phyloP scores from a whole-genome alignment of 306 rosid genomes.

The Prunus mira region DNA sequence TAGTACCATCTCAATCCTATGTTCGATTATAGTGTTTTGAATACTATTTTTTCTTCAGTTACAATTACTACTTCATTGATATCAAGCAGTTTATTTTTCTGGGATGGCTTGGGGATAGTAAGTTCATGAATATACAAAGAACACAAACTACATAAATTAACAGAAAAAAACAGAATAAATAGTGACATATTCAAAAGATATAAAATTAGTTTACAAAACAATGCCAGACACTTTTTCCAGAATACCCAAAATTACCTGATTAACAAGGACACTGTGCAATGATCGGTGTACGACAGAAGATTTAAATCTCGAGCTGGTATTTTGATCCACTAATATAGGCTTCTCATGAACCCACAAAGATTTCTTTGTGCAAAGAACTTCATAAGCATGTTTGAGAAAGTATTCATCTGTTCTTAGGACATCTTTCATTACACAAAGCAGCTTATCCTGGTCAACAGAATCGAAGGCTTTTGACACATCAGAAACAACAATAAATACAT shows the following conservation, averaged over 20 bases:
- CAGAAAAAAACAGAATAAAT: background rate
- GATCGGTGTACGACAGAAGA: slow-evolving; percentile 31
- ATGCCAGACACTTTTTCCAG: background rate
- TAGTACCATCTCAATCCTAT: background rate
- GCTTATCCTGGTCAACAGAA: slow-evolving; percentile 72
- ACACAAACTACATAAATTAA: background rate
- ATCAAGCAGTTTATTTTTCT: background rate
- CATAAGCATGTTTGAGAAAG: slow-evolving; percentile 46
- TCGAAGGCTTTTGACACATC: slow-evolving; percentile 89
- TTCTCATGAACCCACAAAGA: slow-evolving; percentile 64
- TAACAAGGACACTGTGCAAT: slow-evolving; percentile 47
- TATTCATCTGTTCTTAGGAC: slow-evolving; percentile 46
- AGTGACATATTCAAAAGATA: background rate
- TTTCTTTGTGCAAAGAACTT: slow-evolving; percentile 55
- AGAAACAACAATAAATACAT: slow-evolving; percentile 58
- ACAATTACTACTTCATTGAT: background rate
- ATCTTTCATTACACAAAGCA: slow-evolving; percentile 55
- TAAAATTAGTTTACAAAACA: background rate
- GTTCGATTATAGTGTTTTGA: background rate
- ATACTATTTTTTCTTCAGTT: background rate
- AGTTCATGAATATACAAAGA: background rate
- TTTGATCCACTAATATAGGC: slow-evolving; percentile 33
- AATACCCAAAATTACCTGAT: slow-evolving; percentile 48
- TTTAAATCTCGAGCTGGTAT: slow-evolving; percentile 26
- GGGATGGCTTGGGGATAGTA: background rate